Percentiles rank a stretch among this genome's conserved stretches.
These are phyloP conservation scores for Neurospora cerealis DNA, from an alignment of 495 filamentous ascomycete genomes.

Conservation along the genomic window DNA sequence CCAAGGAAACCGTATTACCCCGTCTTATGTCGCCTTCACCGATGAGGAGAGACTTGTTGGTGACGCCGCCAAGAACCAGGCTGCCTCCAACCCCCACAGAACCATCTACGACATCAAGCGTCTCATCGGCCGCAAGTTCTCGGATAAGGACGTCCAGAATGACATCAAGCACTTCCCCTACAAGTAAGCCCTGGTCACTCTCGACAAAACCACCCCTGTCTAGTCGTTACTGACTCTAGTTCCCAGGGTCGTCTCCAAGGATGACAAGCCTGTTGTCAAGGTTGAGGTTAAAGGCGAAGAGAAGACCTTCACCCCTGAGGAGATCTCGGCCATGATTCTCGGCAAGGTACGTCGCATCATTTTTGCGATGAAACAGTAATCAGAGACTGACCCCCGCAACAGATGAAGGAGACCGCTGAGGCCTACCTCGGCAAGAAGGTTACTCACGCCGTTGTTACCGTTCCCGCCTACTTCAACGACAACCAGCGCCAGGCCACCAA, in stretches of 20 bases:
- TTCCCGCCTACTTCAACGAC: slow-evolving; percentile 99
- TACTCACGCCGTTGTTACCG: slow-evolving; percentile 92
- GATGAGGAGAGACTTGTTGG: slow-evolving; percentile 95
- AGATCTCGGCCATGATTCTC: slow-evolving; percentile 79
- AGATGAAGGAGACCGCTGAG: slow-evolving; percentile 96
- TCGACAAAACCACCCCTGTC: background rate
- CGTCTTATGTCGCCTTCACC: slow-evolving; percentile 97
- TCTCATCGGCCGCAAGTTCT: slow-evolving; percentile 81
- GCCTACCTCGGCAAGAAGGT: slow-evolving; percentile 90
- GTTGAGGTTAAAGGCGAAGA: slow-evolving; percentile 64
- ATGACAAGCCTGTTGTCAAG: slow-evolving; percentile 71
- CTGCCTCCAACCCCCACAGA: slow-evolving; percentile 76
- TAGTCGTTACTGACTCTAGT: slow-evolving; percentile 4
- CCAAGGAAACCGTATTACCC: slow-evolving; percentile 98
- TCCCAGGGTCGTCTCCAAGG: slow-evolving; percentile 54
- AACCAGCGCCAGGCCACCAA: slow-evolving; percentile 97
- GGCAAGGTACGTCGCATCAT: slow-evolving; percentile 40
- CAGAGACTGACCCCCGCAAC: slow-evolving; percentile 6
- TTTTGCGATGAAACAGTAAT: slow-evolving; percentile 2
- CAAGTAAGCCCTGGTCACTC: slow-evolving; percentile 34
- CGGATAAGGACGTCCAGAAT: slow-evolving; percentile 72
- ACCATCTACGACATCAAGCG: slow-evolving; percentile 96
- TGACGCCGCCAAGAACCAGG: slow-evolving; percentile 99
- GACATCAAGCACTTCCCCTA: slow-evolving; percentile 90
- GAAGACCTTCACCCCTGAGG: slow-evolving; percentile 78